Conservation (phyloP, 495 filamentous ascomycete genomes). For the Aspergillus egyptiacus region DNA sequence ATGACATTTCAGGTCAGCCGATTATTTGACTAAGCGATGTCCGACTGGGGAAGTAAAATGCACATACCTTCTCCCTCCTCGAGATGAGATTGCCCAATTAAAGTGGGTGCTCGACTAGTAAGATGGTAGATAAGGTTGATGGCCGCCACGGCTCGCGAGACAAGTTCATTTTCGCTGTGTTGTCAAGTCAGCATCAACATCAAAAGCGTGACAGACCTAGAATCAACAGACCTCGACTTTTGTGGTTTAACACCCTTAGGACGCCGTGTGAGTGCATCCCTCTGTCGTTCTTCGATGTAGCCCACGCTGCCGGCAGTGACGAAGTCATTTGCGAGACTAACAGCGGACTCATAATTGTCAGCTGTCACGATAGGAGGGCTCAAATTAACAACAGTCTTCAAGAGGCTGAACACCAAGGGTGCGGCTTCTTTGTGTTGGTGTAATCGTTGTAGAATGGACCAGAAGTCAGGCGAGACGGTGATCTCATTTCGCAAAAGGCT, state of each 20-base stretch:
- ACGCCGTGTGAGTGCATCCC: constrained; percentile 51
- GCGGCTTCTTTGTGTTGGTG: constrained; percentile 61
- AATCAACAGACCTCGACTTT: constrained; percentile 49
- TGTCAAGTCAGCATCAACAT: neutral
- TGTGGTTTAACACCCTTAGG: constrained; percentile 50
- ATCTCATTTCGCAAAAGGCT: constrained; percentile 81
- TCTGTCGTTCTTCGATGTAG: constrained; percentile 70
- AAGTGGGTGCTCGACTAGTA: constrained; percentile 69
- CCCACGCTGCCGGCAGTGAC: constrained; percentile 79
- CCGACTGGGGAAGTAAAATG: neutral
- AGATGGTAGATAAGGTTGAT: constrained; percentile 74
- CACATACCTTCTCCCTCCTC: constrained; percentile 73
- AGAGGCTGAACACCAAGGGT: constrained; percentile 72
- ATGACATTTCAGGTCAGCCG: neutral
- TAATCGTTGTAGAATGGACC: constrained; percentile 79
- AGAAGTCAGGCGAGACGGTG: constrained; percentile 94
- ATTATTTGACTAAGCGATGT: constrained; percentile 13
- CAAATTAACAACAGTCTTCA: constrained; percentile 63
- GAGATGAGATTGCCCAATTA: constrained; percentile 90
- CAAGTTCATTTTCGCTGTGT: constrained; percentile 62
- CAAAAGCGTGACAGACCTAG: neutral
- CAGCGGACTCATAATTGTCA: constrained; percentile 88
- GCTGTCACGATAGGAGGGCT: constrained; percentile 73
- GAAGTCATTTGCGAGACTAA: constrained; percentile 83
- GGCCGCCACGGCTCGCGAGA: constrained; percentile 72